Evolutionary conservation across 2,329 filamentous ascomycete species (phyloP).

Genomic region (Hansfordia pulvinata): DNA sequence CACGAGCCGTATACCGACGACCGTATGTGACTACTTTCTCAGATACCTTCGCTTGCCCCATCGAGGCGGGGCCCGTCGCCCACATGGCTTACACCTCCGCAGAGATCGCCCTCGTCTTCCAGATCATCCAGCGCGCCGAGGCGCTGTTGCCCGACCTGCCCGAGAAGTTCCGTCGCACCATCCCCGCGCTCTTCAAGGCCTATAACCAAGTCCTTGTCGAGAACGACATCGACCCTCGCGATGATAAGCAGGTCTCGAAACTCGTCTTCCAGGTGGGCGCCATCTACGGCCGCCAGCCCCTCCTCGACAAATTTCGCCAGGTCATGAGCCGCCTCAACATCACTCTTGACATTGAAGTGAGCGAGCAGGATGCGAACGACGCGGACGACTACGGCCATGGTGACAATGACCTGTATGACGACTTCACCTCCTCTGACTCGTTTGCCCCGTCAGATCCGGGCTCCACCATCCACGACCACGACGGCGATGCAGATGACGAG

Average conservation of each 20-base stretch:
- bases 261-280: slow-evolving; percentile 70
- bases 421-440: slow-evolving; percentile 10
- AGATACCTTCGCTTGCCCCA: too few relatives aligned
- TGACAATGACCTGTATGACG: slow-evolving; percentile 12
- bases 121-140: slow-evolving; percentile 62
- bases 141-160: slow-evolving; percentile 41
- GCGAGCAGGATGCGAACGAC: too few relatives aligned
- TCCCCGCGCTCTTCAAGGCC: slow-evolving; percentile 66
- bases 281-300: slow-evolving; percentile 37
- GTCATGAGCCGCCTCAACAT: slow-evolving; percentile 59
- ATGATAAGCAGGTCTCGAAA: slow-evolving; percentile 62
- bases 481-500: too few relatives aligned
- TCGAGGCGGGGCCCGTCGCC: too few relatives aligned
- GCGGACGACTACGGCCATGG: too few relatives aligned
- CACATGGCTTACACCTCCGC: too few relatives aligned
- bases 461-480: too few relatives aligned
- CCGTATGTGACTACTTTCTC: too few relatives aligned
- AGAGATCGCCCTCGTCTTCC: too few relatives aligned
- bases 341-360: slow-evolving; percentile 44
- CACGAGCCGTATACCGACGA: too few relatives aligned
- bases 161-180: slow-evolving; percentile 52
- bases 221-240: slow-evolving; percentile 56
- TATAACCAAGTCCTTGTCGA: slow-evolving; percentile 65
- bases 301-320: slow-evolving; percentile 58
- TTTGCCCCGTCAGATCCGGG: slow-evolving; percentile 6